These are phyloP conservation scores for Russula sp. DNA, from an alignment of 768 basidiomycete species.

Conservation along the genomic window DNA sequence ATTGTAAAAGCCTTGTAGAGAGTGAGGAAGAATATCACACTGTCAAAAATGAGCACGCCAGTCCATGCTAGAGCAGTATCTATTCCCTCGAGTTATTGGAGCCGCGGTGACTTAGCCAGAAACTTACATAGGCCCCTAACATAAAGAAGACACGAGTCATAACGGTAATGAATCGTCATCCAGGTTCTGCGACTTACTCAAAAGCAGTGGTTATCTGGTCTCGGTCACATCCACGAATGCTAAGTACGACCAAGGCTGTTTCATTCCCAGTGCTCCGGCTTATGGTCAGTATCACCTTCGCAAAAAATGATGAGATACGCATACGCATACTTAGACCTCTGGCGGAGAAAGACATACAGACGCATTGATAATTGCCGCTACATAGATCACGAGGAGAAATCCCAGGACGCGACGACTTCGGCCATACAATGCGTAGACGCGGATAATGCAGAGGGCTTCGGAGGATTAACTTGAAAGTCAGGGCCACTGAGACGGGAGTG, in stretches of 20 bases:
- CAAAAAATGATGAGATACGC: neutral
- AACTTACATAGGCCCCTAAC: constrained; percentile 5
- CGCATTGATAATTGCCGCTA: neutral
- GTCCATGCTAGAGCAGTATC: constrained; percentile 8
- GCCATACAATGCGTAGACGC: constrained; percentile 10
- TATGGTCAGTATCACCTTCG: neutral
- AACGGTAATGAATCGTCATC: neutral
- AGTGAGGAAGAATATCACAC: constrained; percentile 9
- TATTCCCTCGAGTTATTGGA: neutral
- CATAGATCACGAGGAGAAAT: neutral
- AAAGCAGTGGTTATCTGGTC: neutral
- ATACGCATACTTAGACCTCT: neutral
- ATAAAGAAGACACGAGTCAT: neutral
- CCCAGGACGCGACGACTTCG: constrained; percentile 1
- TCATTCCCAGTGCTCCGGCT: neutral
- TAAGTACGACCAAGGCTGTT: neutral
- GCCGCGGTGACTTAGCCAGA: neutral
- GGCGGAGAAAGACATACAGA: neutral
- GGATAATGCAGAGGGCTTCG: neutral
- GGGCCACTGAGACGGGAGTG: neutral
- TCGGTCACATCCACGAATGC: neutral
- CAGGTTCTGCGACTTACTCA: neutral
- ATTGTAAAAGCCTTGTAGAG: constrained; percentile 11
- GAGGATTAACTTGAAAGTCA: neutral
- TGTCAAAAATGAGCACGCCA: constrained; percentile 11